Percentiles rank a stretch among this genome's conserved stretches.
These are phyloP conservation scores for Colletotrichum navitas DNA, from an alignment of 2,329 filamentous ascomycete species.

Conservation along the genomic window DNA sequence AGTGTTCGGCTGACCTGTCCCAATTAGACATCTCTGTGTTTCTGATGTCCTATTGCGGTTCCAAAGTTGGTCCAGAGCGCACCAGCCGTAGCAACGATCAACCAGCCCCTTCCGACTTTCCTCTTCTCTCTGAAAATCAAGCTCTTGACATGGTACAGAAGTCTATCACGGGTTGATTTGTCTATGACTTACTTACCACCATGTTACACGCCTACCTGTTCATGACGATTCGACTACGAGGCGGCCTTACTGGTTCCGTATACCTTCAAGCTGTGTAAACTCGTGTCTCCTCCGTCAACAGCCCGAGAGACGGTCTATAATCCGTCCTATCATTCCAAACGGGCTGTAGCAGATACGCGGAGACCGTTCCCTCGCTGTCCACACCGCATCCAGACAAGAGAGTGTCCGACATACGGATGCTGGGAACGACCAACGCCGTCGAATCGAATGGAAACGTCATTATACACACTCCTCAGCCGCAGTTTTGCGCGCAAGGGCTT, in stretches of 20 bases:
- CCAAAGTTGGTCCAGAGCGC: neutral
- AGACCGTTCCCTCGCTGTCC: neutral
- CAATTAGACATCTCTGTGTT: neutral
- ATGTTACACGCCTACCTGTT: accelerated
- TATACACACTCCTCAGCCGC: neutral
- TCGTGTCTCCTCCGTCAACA: no score
- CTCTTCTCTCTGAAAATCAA: no score
- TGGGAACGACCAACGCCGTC: neutral
- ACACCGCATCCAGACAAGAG: neutral
- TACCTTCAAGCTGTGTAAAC: neutral
- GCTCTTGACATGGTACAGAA: no score
- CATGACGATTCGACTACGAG: neutral
- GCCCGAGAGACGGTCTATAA: no score
- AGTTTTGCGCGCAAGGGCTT: neutral
- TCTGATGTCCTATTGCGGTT: neutral
- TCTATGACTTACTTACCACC: neutral
- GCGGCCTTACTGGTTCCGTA: neutral
- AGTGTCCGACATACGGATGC: neutral
- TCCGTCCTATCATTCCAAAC: neutral
- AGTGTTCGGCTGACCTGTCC: no score
- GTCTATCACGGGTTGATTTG: no score
- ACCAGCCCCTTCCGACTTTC: no score
- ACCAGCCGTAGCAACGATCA: no score
- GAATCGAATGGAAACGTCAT: neutral
- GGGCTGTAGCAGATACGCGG: no score